These are phyloP conservation scores for Colletotrichum sp. DNA, from an alignment of 2,329 filamentous ascomycete genomes.

Conservation along the genomic window DNA sequence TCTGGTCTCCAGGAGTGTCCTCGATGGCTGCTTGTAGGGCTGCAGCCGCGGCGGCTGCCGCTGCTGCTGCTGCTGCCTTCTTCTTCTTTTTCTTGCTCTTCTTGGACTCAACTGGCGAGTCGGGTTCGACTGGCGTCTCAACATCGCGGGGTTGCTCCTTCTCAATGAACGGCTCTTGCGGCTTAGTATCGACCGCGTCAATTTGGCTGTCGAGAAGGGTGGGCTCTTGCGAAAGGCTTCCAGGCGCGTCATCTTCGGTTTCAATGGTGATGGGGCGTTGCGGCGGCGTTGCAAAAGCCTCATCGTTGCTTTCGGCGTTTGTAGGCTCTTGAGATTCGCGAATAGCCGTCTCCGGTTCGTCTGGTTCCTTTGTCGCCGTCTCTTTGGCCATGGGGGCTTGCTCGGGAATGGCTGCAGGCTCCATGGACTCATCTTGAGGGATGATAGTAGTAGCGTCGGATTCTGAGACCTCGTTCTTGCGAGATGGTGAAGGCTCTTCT, in stretches of 20 bases:
- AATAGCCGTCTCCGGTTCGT: not conserved
- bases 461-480: not conserved
- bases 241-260: not conserved
- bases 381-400: not conserved
- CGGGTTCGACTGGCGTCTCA: not conserved
- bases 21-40: not conserved
- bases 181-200: not conserved
- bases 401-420: not conserved
- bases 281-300: not conserved
- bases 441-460: not conserved
- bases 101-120: constrained; percentile 22
- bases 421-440: not conserved
- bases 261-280: not conserved
- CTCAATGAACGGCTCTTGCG: constrained; percentile 5
- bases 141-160: not conserved
- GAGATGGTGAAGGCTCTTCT: not conserved
- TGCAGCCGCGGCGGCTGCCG: not conserved
- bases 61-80: constrained; percentile 2
- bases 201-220: constrained; percentile 7
- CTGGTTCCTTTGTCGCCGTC: not conserved
- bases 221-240: constrained; percentile 1
- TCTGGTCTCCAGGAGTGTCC: not conserved
- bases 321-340: constrained; percentile 1
- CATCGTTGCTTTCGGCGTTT: not conserved
- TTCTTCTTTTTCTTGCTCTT: constrained; percentile 33